Conservation (phyloP, 2,329 filamentous ascomycete species). For the Colletotrichum viniferum region DNA sequence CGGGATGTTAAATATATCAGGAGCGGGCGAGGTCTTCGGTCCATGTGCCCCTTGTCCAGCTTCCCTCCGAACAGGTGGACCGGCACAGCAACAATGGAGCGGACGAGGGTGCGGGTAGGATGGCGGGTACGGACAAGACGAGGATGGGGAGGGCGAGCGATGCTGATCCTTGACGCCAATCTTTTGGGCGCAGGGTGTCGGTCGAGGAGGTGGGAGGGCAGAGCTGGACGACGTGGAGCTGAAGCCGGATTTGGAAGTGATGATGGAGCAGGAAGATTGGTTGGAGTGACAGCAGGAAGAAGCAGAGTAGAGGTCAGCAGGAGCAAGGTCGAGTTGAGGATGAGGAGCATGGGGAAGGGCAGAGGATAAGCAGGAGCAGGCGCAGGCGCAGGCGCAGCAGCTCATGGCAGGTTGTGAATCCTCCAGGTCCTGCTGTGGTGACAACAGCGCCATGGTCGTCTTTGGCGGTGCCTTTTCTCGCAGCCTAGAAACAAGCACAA, state of each 20-base stretch:
- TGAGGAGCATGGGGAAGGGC: neutral
- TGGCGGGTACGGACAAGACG: conserved; percentile 2
- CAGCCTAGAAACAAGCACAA: conserved; percentile 17
- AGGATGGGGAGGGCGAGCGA: neutral
- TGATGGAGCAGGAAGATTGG: neutral
- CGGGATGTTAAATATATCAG: conserved; percentile 18
- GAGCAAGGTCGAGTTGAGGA: neutral
- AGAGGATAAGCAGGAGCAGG: neutral
- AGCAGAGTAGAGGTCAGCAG: neutral
- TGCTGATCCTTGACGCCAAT: conserved; percentile 10
- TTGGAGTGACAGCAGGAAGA: neutral
- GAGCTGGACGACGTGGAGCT: neutral
- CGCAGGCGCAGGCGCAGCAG: neutral
- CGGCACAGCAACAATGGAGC: neutral
- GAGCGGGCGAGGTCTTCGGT: neutral
- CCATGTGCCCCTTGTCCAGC: conserved; percentile 17
- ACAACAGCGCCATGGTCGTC: conserved; percentile 16
- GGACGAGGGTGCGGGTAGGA: neutral
- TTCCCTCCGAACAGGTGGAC: conserved; percentile 3
- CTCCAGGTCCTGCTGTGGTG: neutral
- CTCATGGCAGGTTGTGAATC: neutral
- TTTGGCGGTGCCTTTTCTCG: conserved; percentile 1
- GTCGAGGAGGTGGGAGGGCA: neutral
- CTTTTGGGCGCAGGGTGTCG: neutral
- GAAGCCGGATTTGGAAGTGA: neutral